A percentile compares a stretch with the other conserved stretches of the same genome.
Evolutionary conservation across 495 filamentous ascomycete genomes (phyloP).

Genomic region (Aspergillus incahuasiensis): DNA sequence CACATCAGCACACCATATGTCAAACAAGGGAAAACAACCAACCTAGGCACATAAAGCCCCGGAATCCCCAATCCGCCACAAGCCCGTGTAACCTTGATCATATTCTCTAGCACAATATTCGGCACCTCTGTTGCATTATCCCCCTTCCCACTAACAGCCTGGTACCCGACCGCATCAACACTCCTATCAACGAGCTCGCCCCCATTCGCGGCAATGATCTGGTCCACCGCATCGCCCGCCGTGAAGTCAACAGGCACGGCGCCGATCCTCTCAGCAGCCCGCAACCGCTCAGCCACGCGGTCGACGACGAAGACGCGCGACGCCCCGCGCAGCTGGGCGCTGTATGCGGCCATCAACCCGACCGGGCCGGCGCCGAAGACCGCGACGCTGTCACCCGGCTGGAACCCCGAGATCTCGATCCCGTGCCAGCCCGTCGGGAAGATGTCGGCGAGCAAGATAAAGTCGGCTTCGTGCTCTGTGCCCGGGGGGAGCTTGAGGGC

Average conservation of each 20-base stretch:
- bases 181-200: conserved; percentile 48
- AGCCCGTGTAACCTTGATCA: conserved; percentile 43
- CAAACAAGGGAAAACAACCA: not conserved
- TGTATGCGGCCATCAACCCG: conserved; percentile 56
- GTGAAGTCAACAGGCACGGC: conserved; percentile 37
- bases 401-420: conserved; percentile 49
- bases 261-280: conserved; percentile 50
- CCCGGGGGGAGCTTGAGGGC: conserved; percentile 40
- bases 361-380: conserved; percentile 50
- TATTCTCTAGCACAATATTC: conserved; percentile 43
- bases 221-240: conserved; percentile 33
- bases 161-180: conserved; percentile 53
- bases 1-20: not conserved
- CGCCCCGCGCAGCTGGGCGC: conserved; percentile 48
- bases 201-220: conserved; percentile 21
- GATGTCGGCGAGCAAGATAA: conserved; percentile 50
- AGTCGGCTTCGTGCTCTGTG: conserved; percentile 42
- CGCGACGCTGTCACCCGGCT: conserved; percentile 50
- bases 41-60: conserved; percentile 40
- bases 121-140: conserved; percentile 38
- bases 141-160: conserved; percentile 36
- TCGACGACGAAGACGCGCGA: conserved; percentile 52
- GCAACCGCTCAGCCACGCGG: conserved; percentile 47
- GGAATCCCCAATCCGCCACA: conserved; percentile 48
- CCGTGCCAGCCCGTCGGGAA: conserved; percentile 61